Evolutionary conservation across 331 rosid genomes (phyloP).

Genomic region (Pyrus hybrid): DNA sequence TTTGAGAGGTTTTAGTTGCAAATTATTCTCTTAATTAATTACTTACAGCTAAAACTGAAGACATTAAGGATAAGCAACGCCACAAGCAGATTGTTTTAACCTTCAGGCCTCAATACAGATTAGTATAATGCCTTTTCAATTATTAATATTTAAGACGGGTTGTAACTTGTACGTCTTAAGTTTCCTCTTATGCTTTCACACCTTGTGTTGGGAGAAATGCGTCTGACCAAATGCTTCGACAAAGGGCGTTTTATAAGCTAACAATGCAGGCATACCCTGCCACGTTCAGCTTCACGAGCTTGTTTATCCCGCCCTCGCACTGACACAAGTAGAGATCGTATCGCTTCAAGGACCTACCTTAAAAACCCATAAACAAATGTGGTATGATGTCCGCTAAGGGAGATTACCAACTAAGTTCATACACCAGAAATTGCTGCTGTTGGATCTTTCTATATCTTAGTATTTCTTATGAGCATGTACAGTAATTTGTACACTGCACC

Average conservation of each 20-base stretch:
- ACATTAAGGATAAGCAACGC: too few species aligned
- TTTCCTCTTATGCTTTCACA: not conserved
- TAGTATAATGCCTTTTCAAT: too few species aligned
- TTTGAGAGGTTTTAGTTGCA: too few species aligned
- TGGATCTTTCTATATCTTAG: not conserved
- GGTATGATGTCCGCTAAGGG: not conserved
- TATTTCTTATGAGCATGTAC: not conserved
- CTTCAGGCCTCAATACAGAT: too few species aligned
- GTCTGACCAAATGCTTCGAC: not conserved
- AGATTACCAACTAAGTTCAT: not conserved
- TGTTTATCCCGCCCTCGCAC: not conserved
- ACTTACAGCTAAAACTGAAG: too few species aligned
- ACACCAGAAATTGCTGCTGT: not conserved
- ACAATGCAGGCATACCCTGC: not conserved
- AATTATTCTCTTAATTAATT: too few species aligned
- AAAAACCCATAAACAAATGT: not conserved
- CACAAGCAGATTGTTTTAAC: too few species aligned
- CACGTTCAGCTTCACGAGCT: not conserved
- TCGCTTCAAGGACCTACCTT: not conserved
- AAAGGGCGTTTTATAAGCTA: not conserved
- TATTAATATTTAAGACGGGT: too few species aligned
- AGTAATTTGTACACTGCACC: not conserved
- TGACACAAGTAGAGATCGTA: too few species aligned
- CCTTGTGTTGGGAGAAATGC: not conserved
- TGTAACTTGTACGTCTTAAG: too few species aligned